These are phyloP conservation scores for Nannochloris sp. DNA, from an alignment of 139 green algal species.

Conservation along the genomic window DNA sequence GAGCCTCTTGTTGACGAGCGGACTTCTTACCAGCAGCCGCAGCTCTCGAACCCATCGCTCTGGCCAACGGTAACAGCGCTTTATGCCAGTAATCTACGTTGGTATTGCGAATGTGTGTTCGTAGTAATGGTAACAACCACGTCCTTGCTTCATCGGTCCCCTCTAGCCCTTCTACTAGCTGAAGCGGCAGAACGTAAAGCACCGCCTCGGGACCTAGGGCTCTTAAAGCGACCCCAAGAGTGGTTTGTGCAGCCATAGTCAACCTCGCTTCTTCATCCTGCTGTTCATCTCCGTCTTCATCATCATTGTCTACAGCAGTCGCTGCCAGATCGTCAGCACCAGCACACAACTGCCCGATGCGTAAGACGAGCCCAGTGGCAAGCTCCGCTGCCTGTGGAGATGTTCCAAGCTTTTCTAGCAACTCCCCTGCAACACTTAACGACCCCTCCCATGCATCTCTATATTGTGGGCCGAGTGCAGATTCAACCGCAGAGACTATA, in stretches of 20 bases:
- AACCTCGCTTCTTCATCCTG: slow-evolving; percentile 1
- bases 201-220: slow-evolving; percentile 64
- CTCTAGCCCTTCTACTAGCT: slow-evolving; percentile 46
- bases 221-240: slow-evolving; percentile 57
- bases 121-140: slow-evolving; percentile 88
- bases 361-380: slow-evolving; percentile 26
- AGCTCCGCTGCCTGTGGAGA: slow-evolving; percentile 10
- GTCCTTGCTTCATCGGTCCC: slow-evolving; percentile 52
- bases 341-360: slow-evolving; percentile 48
- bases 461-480: slow-evolving; percentile 52
- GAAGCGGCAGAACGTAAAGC: slow-evolving; percentile 59
- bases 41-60: slow-evolving; percentile 35
- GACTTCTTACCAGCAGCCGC: not conserved
- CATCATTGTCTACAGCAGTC: slow-evolving; percentile 1
- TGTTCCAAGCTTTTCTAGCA: slow-evolving; percentile 42
- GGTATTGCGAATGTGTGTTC: slow-evolving; percentile 44
- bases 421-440: slow-evolving; percentile 46
- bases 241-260: slow-evolving; percentile 39
- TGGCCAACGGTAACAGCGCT: slow-evolving; percentile 64
- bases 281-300: slow-evolving; percentile 3
- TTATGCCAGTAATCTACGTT: slow-evolving; percentile 56
- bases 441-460: slow-evolving; percentile 61
- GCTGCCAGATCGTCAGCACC: slow-evolving; percentile 47
- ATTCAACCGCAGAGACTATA: slow-evolving; percentile 55
- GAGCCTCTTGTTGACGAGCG: slow-evolving; percentile 31